Evolutionary conservation across 1,139 yeast species (phyloP).

Genomic region (Neolecta irregularis): DNA sequence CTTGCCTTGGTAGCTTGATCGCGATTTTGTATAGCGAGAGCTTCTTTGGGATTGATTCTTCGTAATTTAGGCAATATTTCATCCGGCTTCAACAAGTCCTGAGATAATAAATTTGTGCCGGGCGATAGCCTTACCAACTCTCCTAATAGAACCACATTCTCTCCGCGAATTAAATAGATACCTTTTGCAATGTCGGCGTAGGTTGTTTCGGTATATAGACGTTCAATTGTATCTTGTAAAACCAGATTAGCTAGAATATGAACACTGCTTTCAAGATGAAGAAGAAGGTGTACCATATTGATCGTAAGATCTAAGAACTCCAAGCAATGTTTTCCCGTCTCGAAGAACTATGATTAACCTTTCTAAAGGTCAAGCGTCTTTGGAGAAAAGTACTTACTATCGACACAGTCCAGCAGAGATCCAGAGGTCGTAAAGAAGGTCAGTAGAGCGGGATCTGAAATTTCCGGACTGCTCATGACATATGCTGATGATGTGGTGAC

Average conservation of each 20-base stretch:
- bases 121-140: slow-evolving; percentile 39
- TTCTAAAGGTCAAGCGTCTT: slow-evolving; percentile 21
- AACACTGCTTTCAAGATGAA: background rate
- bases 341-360: slow-evolving; percentile 71
- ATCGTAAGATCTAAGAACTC: slow-evolving; percentile 87
- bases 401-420: slow-evolving; percentile 85
- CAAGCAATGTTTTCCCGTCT: slow-evolving; percentile 80
- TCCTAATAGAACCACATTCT: slow-evolving; percentile 89
- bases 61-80: no score
- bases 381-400: slow-evolving; percentile 34
- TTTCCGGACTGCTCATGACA: no score
- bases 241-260: slow-evolving; percentile 55
- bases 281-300: slow-evolving; percentile 41
- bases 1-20: no score
- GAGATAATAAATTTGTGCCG: no score
- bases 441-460: no score
- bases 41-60: no score
- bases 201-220: slow-evolving; percentile 49
- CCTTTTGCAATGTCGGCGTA: slow-evolving; percentile 70
- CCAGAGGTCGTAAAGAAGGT: slow-evolving; percentile 93
- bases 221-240: slow-evolving; percentile 76
- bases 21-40: no score
- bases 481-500: no score
- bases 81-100: no score
- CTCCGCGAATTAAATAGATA: slow-evolving; percentile 86